Base-by-base conservation (phyloP, 1,139 yeast species). In the Zhuliangozyma parablackwelliae region DNA sequence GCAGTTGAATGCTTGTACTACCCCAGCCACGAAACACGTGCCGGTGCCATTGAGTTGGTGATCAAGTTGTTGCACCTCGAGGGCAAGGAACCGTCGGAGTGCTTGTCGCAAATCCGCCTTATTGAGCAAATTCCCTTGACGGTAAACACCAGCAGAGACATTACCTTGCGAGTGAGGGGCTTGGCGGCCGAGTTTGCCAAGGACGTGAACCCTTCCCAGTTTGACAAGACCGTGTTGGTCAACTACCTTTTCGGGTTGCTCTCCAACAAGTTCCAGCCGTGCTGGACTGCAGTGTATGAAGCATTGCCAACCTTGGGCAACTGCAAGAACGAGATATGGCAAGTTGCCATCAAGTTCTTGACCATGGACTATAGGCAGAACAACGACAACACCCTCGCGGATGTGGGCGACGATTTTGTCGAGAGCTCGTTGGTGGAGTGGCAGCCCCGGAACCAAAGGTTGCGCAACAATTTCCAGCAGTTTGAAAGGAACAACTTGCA, bases 191-290 rank as follows among this genome's bases (percentile, higher is more conserved):
- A 69, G 6, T 82, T 72, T 51, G 58, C 65, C 26, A 57, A 64
- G n/a, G 45, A 61, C 8, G 66, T 66, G 1, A 46, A 65, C 1
- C 63, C 72, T 9, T 46, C 56, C 0, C 43, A 43, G 1, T 42
- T 65, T 5, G 61, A 68, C 11, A 69, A 72, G 29, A 50, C 51
- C 11, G 59, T 76, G 6, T 68, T 83, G 23, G 66, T 81, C 12
- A 69, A 74, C 28, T 86, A 72, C 53, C 45, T 83, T 37, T 78
- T 88, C 56, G 97, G 97, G 23, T 67, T 85, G 44, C 62, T 90
- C 34, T 72, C 89, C 1, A 80, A 81, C 33, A 76, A 78, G 43
- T 89, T 92, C 50, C 85, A 88, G 43, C 98, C 98, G 2, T 71
- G 83, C 24, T 88, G 96, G 95, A 75, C 77, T 16, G 86, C 85